Conservation (phyloP, 2,329 filamentous ascomycete genomes). For the Paramyrothecium roridum region DNA sequence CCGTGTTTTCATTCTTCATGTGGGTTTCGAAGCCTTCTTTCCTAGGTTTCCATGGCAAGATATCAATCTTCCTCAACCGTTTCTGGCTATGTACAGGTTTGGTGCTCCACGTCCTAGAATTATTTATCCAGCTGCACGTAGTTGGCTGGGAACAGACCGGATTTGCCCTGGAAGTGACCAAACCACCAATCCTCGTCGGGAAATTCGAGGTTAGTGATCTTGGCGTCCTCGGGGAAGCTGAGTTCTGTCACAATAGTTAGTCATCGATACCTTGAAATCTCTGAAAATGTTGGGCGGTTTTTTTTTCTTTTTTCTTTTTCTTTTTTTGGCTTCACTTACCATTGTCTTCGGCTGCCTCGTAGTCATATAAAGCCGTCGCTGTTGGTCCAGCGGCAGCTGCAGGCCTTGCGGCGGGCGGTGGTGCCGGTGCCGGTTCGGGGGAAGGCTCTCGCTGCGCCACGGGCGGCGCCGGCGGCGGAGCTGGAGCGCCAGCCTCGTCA, state of each 20-base stretch:
- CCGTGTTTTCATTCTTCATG: not conserved
- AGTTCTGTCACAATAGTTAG: conserved; percentile 47
- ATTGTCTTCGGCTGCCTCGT: conserved; percentile 96
- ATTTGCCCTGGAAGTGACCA: conserved; percentile 74
- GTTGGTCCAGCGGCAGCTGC: conserved; percentile 51
- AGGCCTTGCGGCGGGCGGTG: conserved; percentile 28
- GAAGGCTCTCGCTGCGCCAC: conserved; percentile 18
- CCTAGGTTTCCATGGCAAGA: not conserved
- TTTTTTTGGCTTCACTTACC: conserved; percentile 50
- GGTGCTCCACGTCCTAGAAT: not conserved
- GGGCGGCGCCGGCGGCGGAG: conserved; percentile 26
- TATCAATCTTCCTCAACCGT: not conserved
- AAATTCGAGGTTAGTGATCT: conserved; percentile 81
- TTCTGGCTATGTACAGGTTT: not conserved
- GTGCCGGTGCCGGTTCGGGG: conserved; percentile 22
- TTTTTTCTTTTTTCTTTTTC: no score
- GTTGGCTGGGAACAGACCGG: conserved; percentile 80
- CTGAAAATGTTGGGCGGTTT: no score
- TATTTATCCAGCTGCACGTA: conserved; percentile 58
- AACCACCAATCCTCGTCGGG: conserved; percentile 99
- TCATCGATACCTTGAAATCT: not conserved
- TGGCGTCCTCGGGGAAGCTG: conserved; percentile 87
- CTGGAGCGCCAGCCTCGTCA: conserved; percentile 30
- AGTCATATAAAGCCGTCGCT: conserved; percentile 88
- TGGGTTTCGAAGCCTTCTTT: not conserved